These are phyloP conservation scores for Aureobasidium lini DNA, from an alignment of 2,329 filamentous ascomycete genomes.

Conservation along the genomic window DNA sequence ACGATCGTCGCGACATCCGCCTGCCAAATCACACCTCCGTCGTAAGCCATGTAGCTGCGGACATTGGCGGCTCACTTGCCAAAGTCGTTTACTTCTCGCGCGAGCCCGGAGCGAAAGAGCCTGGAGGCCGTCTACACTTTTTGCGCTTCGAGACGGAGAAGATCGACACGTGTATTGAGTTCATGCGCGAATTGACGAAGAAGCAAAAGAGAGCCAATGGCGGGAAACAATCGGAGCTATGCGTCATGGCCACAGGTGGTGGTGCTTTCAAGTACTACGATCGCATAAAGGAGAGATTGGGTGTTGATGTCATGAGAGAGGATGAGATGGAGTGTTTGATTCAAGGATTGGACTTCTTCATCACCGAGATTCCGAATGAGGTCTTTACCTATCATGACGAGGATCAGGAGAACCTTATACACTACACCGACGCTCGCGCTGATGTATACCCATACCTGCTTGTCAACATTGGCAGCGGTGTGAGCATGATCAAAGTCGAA, in stretches of 20 bases:
- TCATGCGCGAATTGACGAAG: slow-evolving; percentile 77
- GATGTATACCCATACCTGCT: slow-evolving; percentile 94
- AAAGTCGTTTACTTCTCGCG: slow-evolving; percentile 97
- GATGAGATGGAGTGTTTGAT: slow-evolving; percentile 99
- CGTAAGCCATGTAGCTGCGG: slow-evolving; percentile 93
- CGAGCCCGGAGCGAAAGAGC: slow-evolving; percentile 67
- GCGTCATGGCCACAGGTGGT: slow-evolving; percentile 91
- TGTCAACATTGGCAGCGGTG: slow-evolving; percentile 95
- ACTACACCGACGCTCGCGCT: slow-evolving; percentile 68
- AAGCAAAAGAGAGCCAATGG: slow-evolving; percentile 49
- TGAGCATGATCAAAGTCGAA: slow-evolving; percentile 94
- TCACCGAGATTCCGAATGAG: slow-evolving; percentile 92
- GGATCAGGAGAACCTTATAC: slow-evolving; percentile 62
- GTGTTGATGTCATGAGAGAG: slow-evolving; percentile 81
- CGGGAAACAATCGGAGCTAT: slow-evolving; percentile 50
- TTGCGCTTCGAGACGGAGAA: slow-evolving; percentile 92
- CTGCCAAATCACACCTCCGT: slow-evolving; percentile 90
- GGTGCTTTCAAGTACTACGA: slow-evolving; percentile 97
- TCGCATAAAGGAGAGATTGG: slow-evolving; percentile 71
- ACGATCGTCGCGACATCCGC: slow-evolving; percentile 88
- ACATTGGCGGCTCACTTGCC: slow-evolving; percentile 93
- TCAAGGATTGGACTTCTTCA: slow-evolving; percentile 92
- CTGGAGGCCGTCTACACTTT: slow-evolving; percentile 88
- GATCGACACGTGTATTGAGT: slow-evolving; percentile 88
- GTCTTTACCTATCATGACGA: slow-evolving; percentile 94